Base-by-base conservation (phyloP, 2,329 filamentous ascomycete genomes). In the Metarhizium guizhouense region DNA sequence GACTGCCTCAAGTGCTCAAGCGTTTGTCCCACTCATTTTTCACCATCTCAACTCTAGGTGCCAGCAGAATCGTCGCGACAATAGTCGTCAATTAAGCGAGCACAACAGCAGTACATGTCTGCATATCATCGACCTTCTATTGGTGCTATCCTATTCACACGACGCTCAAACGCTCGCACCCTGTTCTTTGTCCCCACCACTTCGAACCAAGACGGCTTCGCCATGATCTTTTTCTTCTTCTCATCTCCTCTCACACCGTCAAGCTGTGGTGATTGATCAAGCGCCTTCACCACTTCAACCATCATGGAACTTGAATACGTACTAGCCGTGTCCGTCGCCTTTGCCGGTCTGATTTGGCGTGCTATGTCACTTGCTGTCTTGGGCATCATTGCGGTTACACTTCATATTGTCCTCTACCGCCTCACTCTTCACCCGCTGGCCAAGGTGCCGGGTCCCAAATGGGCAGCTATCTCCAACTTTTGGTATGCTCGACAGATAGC, bases 401-500 rank as follows among this genome's bases (percentile, higher is more conserved):
- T 66, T 7, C 45, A 29, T 14, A 48, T 56, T 5, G 48, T 30
- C 13, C 10, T 58, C 16, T 77, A 79, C 56, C 67, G 77, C 3
- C 59, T 78, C 1, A 63, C 63, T 38, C 57, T 79, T 2, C 77
- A 80, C 48, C 73, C 75, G 0, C 64, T 81, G 0, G 65, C 77
- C 1, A 52, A 63, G 2, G 55, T 80, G 0, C 78, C 78, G 0
- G 78, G 78, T 0, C 78, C 78, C 0, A 70, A 61, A 25, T 51
- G 74, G 0, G 79, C 77, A 0, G 76, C 75, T 3, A 10, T 79
- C 1, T 77, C 77, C 8, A 76, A 69, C 54, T 54, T 72, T 32
- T 81, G 78, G 78, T 71, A 77, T 43, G 78, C 74, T 0, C 68
- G 69, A 11, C 72, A 79, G 3, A 72, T 72, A 2, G 69, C 74